Base-by-base conservation (phyloP, 371 early-diverging fungal genomes). In the Mortierella sp. region DNA sequence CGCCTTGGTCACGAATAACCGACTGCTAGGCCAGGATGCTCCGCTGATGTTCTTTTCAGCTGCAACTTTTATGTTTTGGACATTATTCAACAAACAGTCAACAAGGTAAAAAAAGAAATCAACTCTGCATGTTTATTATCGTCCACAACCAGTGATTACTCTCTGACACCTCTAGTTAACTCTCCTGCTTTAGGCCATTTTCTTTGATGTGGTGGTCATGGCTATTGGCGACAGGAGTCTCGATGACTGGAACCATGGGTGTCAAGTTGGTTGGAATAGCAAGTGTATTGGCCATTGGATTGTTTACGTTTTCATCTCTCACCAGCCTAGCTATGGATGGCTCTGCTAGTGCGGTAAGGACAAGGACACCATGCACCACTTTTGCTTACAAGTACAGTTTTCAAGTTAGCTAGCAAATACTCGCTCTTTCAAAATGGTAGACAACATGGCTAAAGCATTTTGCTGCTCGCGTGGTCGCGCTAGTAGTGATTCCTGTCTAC, bases 1-100 rank as follows among this genome's bases (percentile, higher is more conserved):
- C 72, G 90, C 94, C 9, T 80, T 96, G 63, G 87, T 94, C 43
- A 89, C 96, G 24, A 97, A 96, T 77, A 92, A 91, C 43, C 87
- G 97, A 32, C 74, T 97, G 69, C 95, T 97, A 28, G 84, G 95
- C 32, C 87, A 97, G 60, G 97, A 97, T 72, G 88, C 95, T 12
- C 91, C 91, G 74, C 84, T 97, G 32, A 85, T 97, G 63, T 91
- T 97, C 60, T 96, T 95, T 65, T 88, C 87, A 35, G 88, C 92
- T 0, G 72, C 87, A n/a, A 87, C 94, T 1, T 75, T 91, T 26
- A 92, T 93, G 86, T 86, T 86, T 57, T 97, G 94, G 93, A 86
- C 89, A 62, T 80, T 88, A 69, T 97, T 96, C 74, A 88, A 86
- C 62, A 88, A 89, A 39, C 84, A 88, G 66, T 70, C 88, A 40